A percentile compares a stretch with the other conserved stretches of the same genome.
Evolutionary conservation across 1,284 basidiomycete species (phyloP).

Genomic region (Ustilago trichophora): DNA sequence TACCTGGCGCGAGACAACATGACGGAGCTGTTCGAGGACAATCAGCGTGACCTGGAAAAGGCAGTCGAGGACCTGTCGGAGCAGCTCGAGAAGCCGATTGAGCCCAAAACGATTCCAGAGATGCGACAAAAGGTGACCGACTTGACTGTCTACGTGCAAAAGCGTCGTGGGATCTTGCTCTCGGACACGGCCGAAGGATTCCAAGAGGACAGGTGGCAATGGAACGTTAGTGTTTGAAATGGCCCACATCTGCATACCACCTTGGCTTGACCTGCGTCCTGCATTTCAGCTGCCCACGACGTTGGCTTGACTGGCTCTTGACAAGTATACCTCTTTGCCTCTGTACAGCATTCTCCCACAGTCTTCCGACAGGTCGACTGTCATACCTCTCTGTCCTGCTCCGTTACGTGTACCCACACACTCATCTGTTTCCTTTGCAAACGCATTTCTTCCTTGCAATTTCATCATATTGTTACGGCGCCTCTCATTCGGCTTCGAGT

Average conservation of each 20-base stretch:
- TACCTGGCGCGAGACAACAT: constrained; percentile 85
- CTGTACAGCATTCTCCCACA: too few relatives aligned
- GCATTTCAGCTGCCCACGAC: background rate
- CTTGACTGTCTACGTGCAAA: constrained; percentile 82
- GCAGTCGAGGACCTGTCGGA: constrained; percentile 95
- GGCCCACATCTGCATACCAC: too few relatives aligned
- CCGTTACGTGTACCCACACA: too few relatives aligned
- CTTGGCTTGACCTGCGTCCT: too few relatives aligned
- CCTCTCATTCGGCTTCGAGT: too few relatives aligned
- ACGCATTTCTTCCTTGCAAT: too few relatives aligned
- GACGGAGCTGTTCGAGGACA: constrained; percentile 97
- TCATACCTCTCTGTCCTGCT: too few relatives aligned
- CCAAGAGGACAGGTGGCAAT: constrained; percentile 76
- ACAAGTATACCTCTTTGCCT: too few relatives aligned
- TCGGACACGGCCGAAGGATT: constrained; percentile 93
- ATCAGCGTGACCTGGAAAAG: constrained; percentile 93
- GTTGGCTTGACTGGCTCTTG: too few relatives aligned
- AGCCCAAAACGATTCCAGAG: constrained; percentile 80
- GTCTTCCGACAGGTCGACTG: too few relatives aligned
- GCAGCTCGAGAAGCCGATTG: constrained; percentile 87
- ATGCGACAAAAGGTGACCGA: constrained; percentile 92
- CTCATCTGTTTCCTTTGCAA: too few relatives aligned
- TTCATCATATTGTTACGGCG: too few relatives aligned
- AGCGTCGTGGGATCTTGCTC: constrained; percentile 90
- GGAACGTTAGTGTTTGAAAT: constrained; percentile 54